Evolutionary conservation across 441 rosid genomes (phyloP).

Genomic region (Erodium trifolium): DNA sequence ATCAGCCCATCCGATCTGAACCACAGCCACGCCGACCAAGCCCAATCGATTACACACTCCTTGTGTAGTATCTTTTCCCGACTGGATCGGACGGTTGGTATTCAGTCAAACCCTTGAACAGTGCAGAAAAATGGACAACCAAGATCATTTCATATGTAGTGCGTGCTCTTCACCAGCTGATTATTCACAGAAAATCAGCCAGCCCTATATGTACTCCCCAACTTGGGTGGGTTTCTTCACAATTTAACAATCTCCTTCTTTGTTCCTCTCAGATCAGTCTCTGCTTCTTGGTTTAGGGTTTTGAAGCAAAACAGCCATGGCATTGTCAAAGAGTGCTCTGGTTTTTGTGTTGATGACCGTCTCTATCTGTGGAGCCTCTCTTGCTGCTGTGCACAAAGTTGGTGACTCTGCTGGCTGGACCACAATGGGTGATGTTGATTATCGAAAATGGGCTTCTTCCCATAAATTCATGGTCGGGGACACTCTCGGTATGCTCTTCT

Average conservation of each 20-base stretch:
- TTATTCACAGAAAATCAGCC: too few relatives aligned
- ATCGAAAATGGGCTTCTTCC: slow-evolving; percentile 14
- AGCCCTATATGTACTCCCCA: background rate
- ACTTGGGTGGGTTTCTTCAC: background rate
- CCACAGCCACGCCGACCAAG: background rate
- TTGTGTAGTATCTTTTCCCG: background rate
- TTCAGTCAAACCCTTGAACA: background rate
- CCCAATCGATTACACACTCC: background rate
- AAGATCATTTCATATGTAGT: background rate
- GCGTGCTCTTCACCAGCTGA: background rate
- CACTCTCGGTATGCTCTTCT: slow-evolving; percentile 2
- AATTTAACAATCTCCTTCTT: background rate
- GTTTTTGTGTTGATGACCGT: background rate
- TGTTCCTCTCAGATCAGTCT: background rate
- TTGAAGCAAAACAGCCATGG: background rate
- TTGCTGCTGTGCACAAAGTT: slow-evolving; percentile 14
- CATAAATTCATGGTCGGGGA: slow-evolving; percentile 16
- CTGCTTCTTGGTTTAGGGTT: background rate
- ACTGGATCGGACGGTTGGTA: background rate
- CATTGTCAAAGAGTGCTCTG: background rate
- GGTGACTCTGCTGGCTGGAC: slow-evolving; percentile 24
- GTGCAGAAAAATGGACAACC: background rate
- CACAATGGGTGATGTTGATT: background rate
- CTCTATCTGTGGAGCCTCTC: background rate
- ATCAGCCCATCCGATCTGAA: background rate